Base-by-base conservation (phyloP, 306 rosid genomes). In the Castanea sativa region DNA sequence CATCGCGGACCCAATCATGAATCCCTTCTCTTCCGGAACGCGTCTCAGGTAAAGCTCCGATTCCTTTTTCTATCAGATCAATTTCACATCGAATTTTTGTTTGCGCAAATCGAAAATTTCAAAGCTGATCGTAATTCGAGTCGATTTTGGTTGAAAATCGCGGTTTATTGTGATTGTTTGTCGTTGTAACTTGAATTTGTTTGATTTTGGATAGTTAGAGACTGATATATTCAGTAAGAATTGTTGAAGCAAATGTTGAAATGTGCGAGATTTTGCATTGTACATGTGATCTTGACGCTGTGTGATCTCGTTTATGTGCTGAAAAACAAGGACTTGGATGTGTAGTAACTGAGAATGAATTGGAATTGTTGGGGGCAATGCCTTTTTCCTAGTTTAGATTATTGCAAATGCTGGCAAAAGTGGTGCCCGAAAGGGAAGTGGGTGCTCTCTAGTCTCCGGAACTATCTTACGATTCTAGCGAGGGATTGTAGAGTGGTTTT, bases 11-110 rank as follows among this genome's bases (percentile, higher is more conserved):
- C 79, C 90, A 82, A 85, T 78, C 88, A 95, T 95, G 99, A 95
- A 95, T 79, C 97, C 99, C 35, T 95, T 95, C 88, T 93, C 96
- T 6, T 95, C 99, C 52, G 97, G 96, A n/a, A 95, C 99, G 79
- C 98, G 99, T 64, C 88, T 95, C 82, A 88, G 99, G 99, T 95
- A 58, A 89, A 89, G 81, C 76, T 71, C 51, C 78, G 10, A 71
- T 83, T 76, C 83, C 27, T 73, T 43, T 43, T 57, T 45, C 82
- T 75, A 4, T 78, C 41, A 41, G 85, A 87, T 92, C 86, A 83
- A 69, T 76, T 55, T 21, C 57, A 55, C 57, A 41, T 41, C 45
- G 12, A 41, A 41, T 41, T 49, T 49, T 49, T 49, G 53, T 10
- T 49, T 49, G 53, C 15, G 53, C 53, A 49, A 49, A 12, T 49